A percentile compares a stretch with the other conserved stretches of the same genome.
phyloP scores from a whole-genome alignment of 345 rosid genomes.

The Arabidopsis suecica region DNA sequence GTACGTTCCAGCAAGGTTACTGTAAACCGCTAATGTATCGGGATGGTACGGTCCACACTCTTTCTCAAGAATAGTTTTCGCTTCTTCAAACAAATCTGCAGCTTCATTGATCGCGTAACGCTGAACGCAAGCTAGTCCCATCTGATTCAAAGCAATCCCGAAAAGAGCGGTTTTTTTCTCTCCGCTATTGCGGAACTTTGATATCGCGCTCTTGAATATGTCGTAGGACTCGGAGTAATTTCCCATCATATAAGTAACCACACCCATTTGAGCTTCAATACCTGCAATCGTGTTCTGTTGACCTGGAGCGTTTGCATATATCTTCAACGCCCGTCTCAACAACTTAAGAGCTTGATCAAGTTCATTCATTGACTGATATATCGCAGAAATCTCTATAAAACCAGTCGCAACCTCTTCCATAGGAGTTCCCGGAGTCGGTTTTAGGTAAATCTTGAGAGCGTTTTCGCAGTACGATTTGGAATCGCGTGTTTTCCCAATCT shows the following conservation, averaged over 20 bases:
- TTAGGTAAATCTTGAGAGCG: constrained; percentile 69
- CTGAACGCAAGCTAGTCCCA: constrained; percentile 91
- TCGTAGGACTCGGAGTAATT: constrained; percentile 69
- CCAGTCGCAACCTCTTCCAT: constrained; percentile 83
- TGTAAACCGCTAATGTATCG: constrained; percentile 85
- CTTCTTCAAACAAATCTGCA: constrained; percentile 88
- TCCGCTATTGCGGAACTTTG: constrained; percentile 74
- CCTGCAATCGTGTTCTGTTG: constrained; percentile 84
- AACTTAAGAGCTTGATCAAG: constrained; percentile 66
- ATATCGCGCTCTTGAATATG: constrained; percentile 65
- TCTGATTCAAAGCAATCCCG: constrained; percentile 85
- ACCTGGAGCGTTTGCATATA: constrained; percentile 64
- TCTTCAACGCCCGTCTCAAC: constrained; percentile 70
- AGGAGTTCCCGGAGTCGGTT: constrained; percentile 61
- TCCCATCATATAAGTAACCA: constrained; percentile 86
- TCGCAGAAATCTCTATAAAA: constrained; percentile 80
- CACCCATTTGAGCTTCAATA: constrained; percentile 94
- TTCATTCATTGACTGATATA: constrained; percentile 83
- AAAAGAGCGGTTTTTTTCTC: constrained; percentile 81
- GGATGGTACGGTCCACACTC: constrained; percentile 95
- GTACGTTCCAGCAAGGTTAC: constrained; percentile 95
- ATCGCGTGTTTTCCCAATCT: constrained; percentile 76
- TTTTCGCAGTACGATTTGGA: constrained; percentile 85
- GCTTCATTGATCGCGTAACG: constrained; percentile 79
- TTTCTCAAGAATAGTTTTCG: constrained; percentile 76